Evolutionary conservation across 306 rosid genomes (phyloP).

Genomic region (Vigna hirtella): DNA sequence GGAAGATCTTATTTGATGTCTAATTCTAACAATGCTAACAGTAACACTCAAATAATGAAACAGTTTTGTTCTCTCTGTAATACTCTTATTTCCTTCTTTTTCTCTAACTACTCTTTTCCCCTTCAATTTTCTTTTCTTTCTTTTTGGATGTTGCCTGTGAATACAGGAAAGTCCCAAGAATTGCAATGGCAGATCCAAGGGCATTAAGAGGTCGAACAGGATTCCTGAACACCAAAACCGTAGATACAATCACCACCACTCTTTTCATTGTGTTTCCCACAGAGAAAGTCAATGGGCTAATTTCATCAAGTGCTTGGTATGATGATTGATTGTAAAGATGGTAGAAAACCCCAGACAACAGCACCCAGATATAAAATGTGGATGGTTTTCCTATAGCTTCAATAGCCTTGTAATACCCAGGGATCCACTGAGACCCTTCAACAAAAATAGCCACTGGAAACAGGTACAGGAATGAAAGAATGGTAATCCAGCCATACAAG

Average conservation of each 20-base stretch:
- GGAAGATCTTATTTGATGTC: slow-evolving; percentile 38
- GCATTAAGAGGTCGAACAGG: slow-evolving; percentile 91
- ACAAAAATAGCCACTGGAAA: slow-evolving; percentile 86
- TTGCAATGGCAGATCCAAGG: slow-evolving; percentile 90
- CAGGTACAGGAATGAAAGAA: slow-evolving; percentile 72
- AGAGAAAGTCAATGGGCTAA: slow-evolving; percentile 86
- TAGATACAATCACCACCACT: slow-evolving; percentile 85
- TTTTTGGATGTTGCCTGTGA: slow-evolving; percentile 73
- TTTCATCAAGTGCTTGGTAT: slow-evolving; percentile 92
- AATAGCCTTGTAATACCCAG: slow-evolving; percentile 80
- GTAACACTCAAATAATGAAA: slow-evolving; percentile 38
- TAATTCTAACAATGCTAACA: slow-evolving; percentile 32
- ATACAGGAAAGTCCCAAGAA: slow-evolving; percentile 89
- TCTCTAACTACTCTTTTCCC: slow-evolving; percentile 64
- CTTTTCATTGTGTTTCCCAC: slow-evolving; percentile 99
- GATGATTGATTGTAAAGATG: slow-evolving; percentile 97
- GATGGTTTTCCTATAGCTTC: slow-evolving; percentile 71
- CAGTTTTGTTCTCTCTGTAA: slow-evolving; percentile 30
- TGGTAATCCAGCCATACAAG: slow-evolving; percentile 82
- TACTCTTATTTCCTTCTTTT: slow-evolving; percentile 21
- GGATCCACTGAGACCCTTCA: slow-evolving; percentile 94
- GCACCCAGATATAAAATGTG: slow-evolving; percentile 82
- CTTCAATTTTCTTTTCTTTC: slow-evolving; percentile 68
- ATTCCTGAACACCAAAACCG: slow-evolving; percentile 87
- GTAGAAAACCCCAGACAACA: slow-evolving; percentile 89